Conservation (phyloP, 352 stramenopile species). For the Phytophthora pinifolia region DNA sequence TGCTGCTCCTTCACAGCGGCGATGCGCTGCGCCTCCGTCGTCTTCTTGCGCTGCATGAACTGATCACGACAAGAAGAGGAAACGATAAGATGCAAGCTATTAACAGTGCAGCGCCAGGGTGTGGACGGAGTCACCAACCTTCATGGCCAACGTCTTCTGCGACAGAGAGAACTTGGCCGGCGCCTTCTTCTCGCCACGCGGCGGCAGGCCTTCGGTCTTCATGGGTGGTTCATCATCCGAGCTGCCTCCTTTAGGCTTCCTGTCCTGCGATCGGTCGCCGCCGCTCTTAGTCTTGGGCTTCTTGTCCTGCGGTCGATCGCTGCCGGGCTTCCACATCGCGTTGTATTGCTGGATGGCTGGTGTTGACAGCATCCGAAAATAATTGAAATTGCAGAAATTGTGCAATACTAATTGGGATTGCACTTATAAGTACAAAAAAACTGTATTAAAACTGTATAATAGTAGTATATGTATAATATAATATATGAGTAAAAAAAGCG, state of each 20-base stretch:
- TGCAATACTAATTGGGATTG: too few relatives aligned
- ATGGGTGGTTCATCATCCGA: slow-evolving; percentile 15
- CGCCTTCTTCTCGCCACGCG: slow-evolving; percentile 21
- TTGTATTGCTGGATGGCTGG: slow-evolving; percentile 8
- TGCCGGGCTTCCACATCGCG: slow-evolving; percentile 70
- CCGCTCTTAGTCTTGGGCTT: slow-evolving; percentile 24
- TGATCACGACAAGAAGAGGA: slow-evolving; percentile 16
- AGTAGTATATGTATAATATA: too few relatives aligned
- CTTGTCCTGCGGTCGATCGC: slow-evolving; percentile 32
- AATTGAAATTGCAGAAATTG: too few relatives aligned
- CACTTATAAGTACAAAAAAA: too few relatives aligned
- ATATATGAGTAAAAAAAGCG: too few relatives aligned
- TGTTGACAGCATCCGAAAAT: neutral
- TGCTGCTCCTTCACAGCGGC: slow-evolving; percentile 53
- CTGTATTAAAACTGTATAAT: too few relatives aligned
- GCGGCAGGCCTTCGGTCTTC: slow-evolving; percentile 19
- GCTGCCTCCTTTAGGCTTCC: slow-evolving; percentile 18
- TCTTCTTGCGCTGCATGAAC: slow-evolving; percentile 89
- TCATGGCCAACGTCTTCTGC: slow-evolving; percentile 87
- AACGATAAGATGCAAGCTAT: too few relatives aligned
- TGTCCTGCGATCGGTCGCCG: slow-evolving; percentile 21
- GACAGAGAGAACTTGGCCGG: slow-evolving; percentile 47
- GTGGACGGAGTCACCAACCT: slow-evolving; percentile 26
- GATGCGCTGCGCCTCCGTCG: slow-evolving; percentile 51
- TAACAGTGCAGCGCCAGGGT: too few relatives aligned